Percentiles rank a stretch among this genome's conserved stretches.
phyloP scores from a whole-genome alignment of 805 yeast species.

The Yarrowia hollandica region DNA sequence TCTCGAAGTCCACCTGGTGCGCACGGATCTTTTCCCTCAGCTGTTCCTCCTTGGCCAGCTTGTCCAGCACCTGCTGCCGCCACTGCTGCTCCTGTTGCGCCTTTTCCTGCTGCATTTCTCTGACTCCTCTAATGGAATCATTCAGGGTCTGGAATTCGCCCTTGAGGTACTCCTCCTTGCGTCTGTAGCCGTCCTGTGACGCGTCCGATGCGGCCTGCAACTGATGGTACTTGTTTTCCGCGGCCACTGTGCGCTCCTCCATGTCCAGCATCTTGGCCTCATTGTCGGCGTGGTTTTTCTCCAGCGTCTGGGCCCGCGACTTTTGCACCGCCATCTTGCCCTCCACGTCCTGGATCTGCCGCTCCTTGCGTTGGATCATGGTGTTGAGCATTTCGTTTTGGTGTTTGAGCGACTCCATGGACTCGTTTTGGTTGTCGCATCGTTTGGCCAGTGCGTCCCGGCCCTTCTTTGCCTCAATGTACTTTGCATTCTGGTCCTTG shows the following conservation, averaged over 20 bases:
- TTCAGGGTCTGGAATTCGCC: neutral
- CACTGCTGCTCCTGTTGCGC: neutral
- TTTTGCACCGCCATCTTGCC: slow-evolving; percentile 43
- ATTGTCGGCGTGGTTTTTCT: slow-evolving; percentile 16
- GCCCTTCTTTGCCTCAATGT: slow-evolving; percentile 55
- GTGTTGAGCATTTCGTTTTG: slow-evolving; percentile 75
- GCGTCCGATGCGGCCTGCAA: slow-evolving; percentile 53
- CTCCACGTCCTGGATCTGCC: slow-evolving; percentile 68
- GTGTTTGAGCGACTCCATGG: slow-evolving; percentile 54
- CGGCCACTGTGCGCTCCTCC: slow-evolving; percentile 50
- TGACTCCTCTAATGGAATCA: neutral
- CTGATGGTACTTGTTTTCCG: slow-evolving; percentile 49
- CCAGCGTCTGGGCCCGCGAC: slow-evolving; percentile 8
- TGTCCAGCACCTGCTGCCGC: neutral
- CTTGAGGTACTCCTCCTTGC: slow-evolving; percentile 35
- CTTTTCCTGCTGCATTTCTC: neutral
- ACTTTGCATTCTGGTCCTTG: slow-evolving; percentile 43
- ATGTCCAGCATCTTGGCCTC: slow-evolving; percentile 35
- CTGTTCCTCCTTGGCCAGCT: slow-evolving; percentile 1
- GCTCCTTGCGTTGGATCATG: slow-evolving; percentile 65
- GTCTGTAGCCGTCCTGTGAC: slow-evolving; percentile 52
- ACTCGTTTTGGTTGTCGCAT: slow-evolving; percentile 33
- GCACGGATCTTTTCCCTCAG: slow-evolving; percentile 3
- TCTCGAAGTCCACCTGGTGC: slow-evolving; percentile 12
- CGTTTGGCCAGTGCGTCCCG: slow-evolving; percentile 44